Evolutionary conservation across 495 filamentous ascomycete genomes (phyloP).

Genomic region (Penicillium coffeae): DNA sequence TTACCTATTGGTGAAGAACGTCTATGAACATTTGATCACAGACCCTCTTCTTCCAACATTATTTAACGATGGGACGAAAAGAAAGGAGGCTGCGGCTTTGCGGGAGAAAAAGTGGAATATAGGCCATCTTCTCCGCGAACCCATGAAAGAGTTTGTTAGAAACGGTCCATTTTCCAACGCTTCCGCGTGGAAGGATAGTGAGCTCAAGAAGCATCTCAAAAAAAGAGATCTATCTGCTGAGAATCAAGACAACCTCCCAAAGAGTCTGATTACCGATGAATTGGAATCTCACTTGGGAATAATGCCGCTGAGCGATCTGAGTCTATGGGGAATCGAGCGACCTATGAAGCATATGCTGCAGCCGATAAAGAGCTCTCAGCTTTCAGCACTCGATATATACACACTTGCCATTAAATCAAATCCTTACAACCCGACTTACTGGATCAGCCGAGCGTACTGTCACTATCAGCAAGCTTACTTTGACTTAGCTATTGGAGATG

Average conservation of each 20-base stretch:
- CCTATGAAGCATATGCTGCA: slow-evolving; percentile 10
- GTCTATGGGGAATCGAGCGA: slow-evolving; percentile 21
- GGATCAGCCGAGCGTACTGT: slow-evolving; percentile 63
- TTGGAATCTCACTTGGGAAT: slow-evolving; percentile 9
- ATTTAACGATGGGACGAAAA: too few species aligned
- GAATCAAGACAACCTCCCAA: not conserved
- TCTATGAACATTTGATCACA: slow-evolving; percentile 23
- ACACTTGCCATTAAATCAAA: slow-evolving; percentile 31
- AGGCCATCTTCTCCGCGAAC: too few species aligned
- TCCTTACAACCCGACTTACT: slow-evolving; percentile 70
- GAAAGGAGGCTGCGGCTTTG: too few species aligned
- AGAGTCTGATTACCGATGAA: slow-evolving; percentile 4
- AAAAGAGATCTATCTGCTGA: not conserved
- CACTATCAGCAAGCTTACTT: slow-evolving; percentile 71
- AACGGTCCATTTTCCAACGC: too few species aligned
- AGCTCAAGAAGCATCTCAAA: too few species aligned
- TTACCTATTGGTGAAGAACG: slow-evolving; percentile 17
- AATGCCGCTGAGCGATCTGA: slow-evolving; percentile 16
- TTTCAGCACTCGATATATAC: slow-evolving; percentile 31
- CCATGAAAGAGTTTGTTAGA: too few species aligned
- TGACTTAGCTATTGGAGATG: slow-evolving; percentile 78
- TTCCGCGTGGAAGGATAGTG: too few species aligned
- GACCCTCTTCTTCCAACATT: slow-evolving; percentile 14
- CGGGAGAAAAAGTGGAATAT: too few species aligned
- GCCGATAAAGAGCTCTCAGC: slow-evolving; percentile 3